Conservation (phyloP, 805 yeast species). For the Candida ascalaphidarum region DNA sequence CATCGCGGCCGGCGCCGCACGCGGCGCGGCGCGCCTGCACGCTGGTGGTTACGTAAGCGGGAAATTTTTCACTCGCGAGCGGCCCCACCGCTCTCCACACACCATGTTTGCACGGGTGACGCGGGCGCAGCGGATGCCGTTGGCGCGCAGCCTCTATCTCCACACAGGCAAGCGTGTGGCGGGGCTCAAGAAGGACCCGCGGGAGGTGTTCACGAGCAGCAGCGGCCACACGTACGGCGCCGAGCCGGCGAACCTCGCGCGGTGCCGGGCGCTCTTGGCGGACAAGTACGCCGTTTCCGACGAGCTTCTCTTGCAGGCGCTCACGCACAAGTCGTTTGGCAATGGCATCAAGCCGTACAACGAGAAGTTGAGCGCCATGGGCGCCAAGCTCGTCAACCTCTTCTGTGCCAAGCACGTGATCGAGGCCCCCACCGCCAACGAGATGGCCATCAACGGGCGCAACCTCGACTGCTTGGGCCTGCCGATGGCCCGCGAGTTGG, state of each 20-base stretch:
- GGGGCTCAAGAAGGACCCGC: conserved; percentile 66
- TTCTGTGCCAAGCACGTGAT: conserved; percentile 36
- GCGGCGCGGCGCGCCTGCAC: conserved; percentile 4
- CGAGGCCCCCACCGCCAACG: conserved; percentile 14
- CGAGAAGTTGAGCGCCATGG: conserved; percentile 73
- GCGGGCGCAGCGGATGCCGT: background rate
- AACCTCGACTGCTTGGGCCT: conserved; percentile 58
- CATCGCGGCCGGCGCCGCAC: no score
- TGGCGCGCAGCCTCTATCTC: conserved; percentile 25
- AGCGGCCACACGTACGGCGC: conserved; percentile 43
- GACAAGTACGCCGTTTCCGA: conserved; percentile 50
- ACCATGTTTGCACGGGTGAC: background rate
- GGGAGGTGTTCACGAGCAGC: conserved; percentile 30
- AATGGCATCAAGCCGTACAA: conserved; percentile 87
- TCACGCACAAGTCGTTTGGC: conserved; percentile 92
- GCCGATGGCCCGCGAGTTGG: conserved; percentile 39
- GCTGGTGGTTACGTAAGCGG: background rate
- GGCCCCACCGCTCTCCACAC: background rate
- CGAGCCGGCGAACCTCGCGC: conserved; percentile 37
- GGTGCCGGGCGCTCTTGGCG: conserved; percentile 39
- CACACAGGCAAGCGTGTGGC: conserved; percentile 51
- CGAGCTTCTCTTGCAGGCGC: conserved; percentile 59
- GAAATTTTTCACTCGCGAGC: conserved; percentile 1
- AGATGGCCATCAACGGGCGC: conserved; percentile 33
- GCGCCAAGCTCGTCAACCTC: conserved; percentile 51